Percentiles rank a stretch among this genome's conserved stretches.
Conservation (phyloP, 495 filamentous ascomycete genomes). For the Pyrenula aspistea region DNA sequence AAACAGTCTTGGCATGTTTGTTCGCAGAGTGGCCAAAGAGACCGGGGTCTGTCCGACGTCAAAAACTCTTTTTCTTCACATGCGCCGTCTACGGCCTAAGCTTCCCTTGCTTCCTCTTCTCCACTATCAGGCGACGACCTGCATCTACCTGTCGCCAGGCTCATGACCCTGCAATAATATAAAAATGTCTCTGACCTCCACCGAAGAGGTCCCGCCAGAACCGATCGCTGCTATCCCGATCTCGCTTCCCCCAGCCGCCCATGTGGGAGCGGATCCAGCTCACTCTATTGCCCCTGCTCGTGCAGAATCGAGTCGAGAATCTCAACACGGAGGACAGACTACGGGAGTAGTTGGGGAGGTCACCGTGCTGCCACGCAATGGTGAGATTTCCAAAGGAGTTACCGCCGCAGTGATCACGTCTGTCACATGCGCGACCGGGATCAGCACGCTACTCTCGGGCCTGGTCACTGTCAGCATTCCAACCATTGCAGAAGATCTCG, state of each 20-base stretch:
- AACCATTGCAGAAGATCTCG: conserved; percentile 32
- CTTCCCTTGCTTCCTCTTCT: not conserved
- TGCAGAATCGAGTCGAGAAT: not conserved
- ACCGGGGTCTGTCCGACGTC: no score
- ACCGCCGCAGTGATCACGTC: not conserved
- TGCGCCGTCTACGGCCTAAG: not conserved
- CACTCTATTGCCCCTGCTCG: not conserved
- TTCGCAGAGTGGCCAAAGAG: not conserved
- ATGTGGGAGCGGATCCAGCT: not conserved
- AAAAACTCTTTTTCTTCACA: not conserved
- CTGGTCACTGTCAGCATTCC: conserved; percentile 34
- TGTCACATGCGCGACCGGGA: not conserved
- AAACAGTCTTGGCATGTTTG: not conserved
- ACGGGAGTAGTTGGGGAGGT: no score
- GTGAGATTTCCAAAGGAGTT: not conserved
- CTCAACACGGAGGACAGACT: not conserved
- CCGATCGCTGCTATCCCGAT: not conserved
- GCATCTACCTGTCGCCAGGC: not conserved
- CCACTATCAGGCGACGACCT: not conserved
- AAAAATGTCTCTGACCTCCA: not conserved
- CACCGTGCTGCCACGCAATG: not conserved
- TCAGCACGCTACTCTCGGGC: conserved; percentile 1
- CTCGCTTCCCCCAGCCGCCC: not conserved
- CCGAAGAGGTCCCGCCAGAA: not conserved
- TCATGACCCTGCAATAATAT: not conserved